These are phyloP conservation scores for Yamadazyma jaroonii DNA, from an alignment of 1,139 yeast species.

Conservation along the genomic window DNA sequence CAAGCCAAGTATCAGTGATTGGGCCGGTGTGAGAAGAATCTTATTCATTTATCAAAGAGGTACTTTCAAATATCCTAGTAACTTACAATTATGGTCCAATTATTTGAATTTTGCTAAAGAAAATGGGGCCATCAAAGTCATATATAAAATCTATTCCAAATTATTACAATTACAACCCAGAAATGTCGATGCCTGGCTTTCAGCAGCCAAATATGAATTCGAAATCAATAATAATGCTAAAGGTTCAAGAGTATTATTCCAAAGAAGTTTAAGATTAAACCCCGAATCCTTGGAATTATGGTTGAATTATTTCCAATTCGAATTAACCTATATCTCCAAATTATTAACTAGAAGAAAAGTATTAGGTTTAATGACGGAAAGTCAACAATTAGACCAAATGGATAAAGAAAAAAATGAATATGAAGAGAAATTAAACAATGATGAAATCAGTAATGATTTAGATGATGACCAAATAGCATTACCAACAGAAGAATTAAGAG, in stretches of 20 bases:
- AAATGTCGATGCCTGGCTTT: constrained; percentile 86
- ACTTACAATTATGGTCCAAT: constrained; percentile 72
- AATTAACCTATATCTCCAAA: constrained; percentile 80
- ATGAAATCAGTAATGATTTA: constrained; percentile 26
- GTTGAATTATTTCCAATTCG: constrained; percentile 85
- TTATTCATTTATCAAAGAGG: constrained; percentile 84
- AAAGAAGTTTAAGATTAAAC: constrained; percentile 81
- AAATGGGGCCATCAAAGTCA: constrained; percentile 71
- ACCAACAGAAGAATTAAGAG: constrained; percentile 57
- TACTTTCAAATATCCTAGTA: constrained; percentile 75
- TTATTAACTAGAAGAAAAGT: constrained; percentile 80
- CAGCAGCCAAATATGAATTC: constrained; percentile 93
- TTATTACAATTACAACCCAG: constrained; percentile 88
- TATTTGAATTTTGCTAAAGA: constrained; percentile 73
- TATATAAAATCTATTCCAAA: constrained; percentile 78
- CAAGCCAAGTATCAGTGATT: constrained; percentile 70
- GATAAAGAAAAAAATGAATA: constrained; percentile 34
- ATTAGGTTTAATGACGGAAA: constrained; percentile 71
- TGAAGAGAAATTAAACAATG: constrained; percentile 23
- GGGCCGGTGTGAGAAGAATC: constrained; percentile 84
- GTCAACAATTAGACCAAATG: constrained; percentile 66
- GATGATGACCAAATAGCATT: constrained; percentile 39
- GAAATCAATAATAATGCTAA: constrained; percentile 85
- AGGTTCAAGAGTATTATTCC: constrained; percentile 85
- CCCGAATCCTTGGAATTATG: constrained; percentile 71